Conservation (phyloP, 2,329 filamentous ascomycete genomes). For the Aspergillus sp. region DNA sequence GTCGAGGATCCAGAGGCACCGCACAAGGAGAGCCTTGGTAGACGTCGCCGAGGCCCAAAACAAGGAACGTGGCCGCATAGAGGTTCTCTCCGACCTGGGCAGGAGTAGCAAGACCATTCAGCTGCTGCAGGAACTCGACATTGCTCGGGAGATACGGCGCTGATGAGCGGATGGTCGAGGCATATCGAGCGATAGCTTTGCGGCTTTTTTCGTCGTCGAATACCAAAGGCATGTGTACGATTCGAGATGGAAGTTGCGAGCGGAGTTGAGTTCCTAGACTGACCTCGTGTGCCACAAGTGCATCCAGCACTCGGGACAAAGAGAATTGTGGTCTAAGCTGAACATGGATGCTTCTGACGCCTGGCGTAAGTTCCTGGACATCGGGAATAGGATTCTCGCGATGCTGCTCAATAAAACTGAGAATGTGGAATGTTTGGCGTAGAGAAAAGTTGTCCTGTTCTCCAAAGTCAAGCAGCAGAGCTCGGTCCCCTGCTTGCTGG, state of each 20-base stretch:
- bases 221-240: conserved; percentile 7
- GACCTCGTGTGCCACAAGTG: conserved; percentile 3
- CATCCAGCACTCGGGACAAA: conserved; percentile 1
- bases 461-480: conserved; percentile 11
- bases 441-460: conserved; percentile 1
- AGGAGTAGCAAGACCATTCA: conserved; percentile 5
- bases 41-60: conserved; percentile 7
- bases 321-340: not conserved
- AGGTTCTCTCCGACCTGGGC: not conserved
- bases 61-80: conserved; percentile 1
- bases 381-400: not conserved
- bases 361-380: conserved; percentile 7
- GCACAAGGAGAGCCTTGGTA: conserved; percentile 4
- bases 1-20: conserved; percentile 12
- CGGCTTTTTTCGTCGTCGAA: conserved; percentile 6
- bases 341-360: conserved; percentile 6
- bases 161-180: conserved; percentile 6
- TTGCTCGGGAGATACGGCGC: conserved; percentile 17
- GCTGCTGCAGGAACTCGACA: conserved; percentile 7
- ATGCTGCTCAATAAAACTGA: conserved; percentile 1
- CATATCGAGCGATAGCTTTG: conserved; percentile 11
- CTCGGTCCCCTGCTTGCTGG: conserved; percentile 6
- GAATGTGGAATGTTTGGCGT: conserved; percentile 8
- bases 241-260: conserved; percentile 5
- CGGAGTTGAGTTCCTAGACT: not conserved